Evolutionary conservation across 305 asterid species (phyloP).

Genomic region (Fraxinus albicans): DNA sequence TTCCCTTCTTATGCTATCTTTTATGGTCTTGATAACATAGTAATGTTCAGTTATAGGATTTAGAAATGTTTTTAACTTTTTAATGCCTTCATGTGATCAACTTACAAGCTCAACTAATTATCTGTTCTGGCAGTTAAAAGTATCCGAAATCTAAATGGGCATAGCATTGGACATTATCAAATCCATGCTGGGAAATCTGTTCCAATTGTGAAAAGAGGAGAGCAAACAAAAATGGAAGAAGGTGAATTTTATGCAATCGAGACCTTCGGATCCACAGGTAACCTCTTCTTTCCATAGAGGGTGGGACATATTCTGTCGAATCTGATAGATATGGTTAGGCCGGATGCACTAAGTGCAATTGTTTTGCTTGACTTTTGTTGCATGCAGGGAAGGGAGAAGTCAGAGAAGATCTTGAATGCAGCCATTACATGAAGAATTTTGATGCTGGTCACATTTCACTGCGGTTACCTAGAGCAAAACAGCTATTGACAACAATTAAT

Average conservation of each 20-base stretch:
- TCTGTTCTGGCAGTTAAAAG: slow-evolving; percentile 71
- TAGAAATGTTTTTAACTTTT: not conserved
- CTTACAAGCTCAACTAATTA: slow-evolving; percentile 22
- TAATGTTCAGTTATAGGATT: not conserved
- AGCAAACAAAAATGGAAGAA: slow-evolving; percentile 98
- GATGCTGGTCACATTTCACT: slow-evolving; percentile 88
- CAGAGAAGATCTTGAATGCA: slow-evolving; percentile 96
- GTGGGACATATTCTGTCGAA: not conserved
- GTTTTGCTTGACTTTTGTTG: slow-evolving; percentile 14
- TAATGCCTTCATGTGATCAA: not conserved
- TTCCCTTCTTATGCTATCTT: not conserved
- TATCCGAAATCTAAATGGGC: slow-evolving; percentile 92
- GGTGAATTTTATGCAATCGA: slow-evolving; percentile 97
- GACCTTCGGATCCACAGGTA: slow-evolving; percentile 98
- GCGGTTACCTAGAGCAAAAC: slow-evolving; percentile 90
- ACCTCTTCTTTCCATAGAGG: not conserved
- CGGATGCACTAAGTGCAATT: not conserved
- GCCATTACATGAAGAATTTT: slow-evolving; percentile 97
- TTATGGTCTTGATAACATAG: not conserved
- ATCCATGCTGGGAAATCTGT: slow-evolving; percentile 97
- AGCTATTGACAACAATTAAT: slow-evolving; percentile 79
- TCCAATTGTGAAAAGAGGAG: slow-evolving; percentile 98
- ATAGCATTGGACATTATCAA: slow-evolving; percentile 87
- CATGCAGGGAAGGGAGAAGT: slow-evolving; percentile 84
- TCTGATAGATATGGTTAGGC: not conserved